Base-by-base conservation (phyloP, 2,329 filamentous ascomycete genomes). In the Chalara sp. region DNA sequence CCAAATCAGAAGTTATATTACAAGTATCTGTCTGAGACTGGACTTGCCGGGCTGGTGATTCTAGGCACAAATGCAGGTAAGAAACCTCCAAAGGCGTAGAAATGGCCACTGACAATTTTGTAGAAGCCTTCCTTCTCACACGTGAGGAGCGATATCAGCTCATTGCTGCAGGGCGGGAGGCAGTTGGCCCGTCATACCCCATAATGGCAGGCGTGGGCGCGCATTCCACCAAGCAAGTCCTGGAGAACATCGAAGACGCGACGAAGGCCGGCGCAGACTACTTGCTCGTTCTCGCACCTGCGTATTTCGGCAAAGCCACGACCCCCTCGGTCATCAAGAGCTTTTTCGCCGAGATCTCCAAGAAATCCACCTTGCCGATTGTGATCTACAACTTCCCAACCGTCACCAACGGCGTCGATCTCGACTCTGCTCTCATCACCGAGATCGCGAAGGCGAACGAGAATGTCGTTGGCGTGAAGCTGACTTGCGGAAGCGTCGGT, bases 381-480 rank as follows among this genome's bases (percentile, higher is more conserved):
- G 65, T 78, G 29, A 66, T 78, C 39, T 78, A 78, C 56, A 78
- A 78, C 56, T 80, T 79, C 62, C 76, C 76, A 0, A 74, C 68
- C 1, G 75, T 79, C 21, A 76, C 73, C 46, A 77, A 78, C 49
- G 76, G 76, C 1, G 65, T 80, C 1, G 76, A 80, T 58, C 63
- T 80, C 21, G 76, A 78, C 57, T 78, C 74, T 2, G 76, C 76
- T 32, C 68, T 70, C 4, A 76, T 80, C 44, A 65, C 71, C 1
- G 63, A 63, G 5, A 66, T 80, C 21, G 74, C 74, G 4, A 63
- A 64, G 44, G 66, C 67, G 49, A 69, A 74, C 32, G 62, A 65
- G 5, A 80, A 79, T 49, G 72, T 80, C 37, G 76, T 79, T 28
- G 77, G 76, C 2, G 75, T 78, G 3, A 80, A 80, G 56, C 62